Evolutionary conservation across 108 stramenopile genomes (phyloP), one percentile per base, ranked within the genome.

Genomic region (Skeletonema potamos): DNA sequence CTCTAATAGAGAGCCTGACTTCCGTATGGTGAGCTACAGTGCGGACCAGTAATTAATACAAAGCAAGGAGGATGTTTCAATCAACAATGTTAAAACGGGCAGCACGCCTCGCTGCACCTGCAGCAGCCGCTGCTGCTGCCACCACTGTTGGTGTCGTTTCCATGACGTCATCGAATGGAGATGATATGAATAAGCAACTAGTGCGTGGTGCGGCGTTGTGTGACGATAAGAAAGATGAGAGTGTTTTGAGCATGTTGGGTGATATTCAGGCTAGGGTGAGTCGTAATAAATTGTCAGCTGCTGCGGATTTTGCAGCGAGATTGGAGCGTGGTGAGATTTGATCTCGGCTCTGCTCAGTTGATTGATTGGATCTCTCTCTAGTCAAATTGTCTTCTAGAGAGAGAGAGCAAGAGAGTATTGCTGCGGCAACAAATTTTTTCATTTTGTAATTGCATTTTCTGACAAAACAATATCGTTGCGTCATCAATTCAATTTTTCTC

Each of bases 211-310:
- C 29, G 54, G 55, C 66, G 54, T 51, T 43, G 51, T 66, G 66
- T 33, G 67, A 68, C 9, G 55, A 27, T 17, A 56, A 56, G 32
- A 56, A 68, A 17, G 54, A 57, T 29, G 48, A 57, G 54, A 68
- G 46, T 34, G 55, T 68, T 26, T 24, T 68, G 18, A 54, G 28
- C 24, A 56, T 68, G 67, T 39, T 68, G 67, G 48, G 55, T 34
- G 67, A 68, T 22, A 68, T 68, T 57, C 67, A 57, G 51, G 27
- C 54, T 32, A 68, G 54, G 67, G 67, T 68, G 34, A 20, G 67
- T 57, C n/a, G 5, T 68, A 13, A 0, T n/a, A 3, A 3, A n/a
- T n/a, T n/a, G n/a, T n/a, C n/a, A n/a, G n/a, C n/a, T n/a, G n/a
- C n/a, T n/a, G n/a, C n/a, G n/a, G n/a, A n/a, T n/a, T n/a, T n/a